Base-by-base conservation (phyloP, 768 basidiomycete genomes). In the Ramaria rubella region DNA sequence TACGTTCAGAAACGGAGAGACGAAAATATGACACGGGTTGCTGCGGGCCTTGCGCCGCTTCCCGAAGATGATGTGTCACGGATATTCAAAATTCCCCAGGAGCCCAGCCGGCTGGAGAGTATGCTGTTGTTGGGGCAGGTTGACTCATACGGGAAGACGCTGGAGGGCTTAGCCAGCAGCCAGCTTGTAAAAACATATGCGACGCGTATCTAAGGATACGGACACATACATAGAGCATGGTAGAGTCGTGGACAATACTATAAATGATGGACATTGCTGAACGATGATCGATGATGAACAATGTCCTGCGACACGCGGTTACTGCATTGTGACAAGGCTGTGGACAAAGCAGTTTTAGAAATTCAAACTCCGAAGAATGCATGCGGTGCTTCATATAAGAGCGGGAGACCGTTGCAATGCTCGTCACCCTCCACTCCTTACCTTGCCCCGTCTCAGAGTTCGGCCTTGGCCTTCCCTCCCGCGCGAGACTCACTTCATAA, bases 51-150 rank as follows among this genome's bases (percentile, higher is more conserved):
- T 50, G 81, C 81, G 24, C 90, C 94, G 60, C 75, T 94, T 27
- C 93, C 94, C 1, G 87, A 92, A 69, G 89, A 95, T 67, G 87
- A 92, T 64, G 81, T 91, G 31, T 77, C 81, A 64, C 78, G 92
- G 60, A 66, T 93, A 67, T 93, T 92, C 77, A 92, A 87, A 73
- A 88, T 93, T 34, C 89, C 92, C 6, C 74, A 82, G 21, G 94
- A 95, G 66, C 94, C 94, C 23, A 92, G 83, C 68, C 81, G 93
- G 58, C 70, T 96, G 61, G 93, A 95, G 64, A 86, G 90, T 69
- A 76, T 92, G 82, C 69, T 94, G 68, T 63, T 94, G 57, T 74
- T 94, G 38, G 94, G 92, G 12, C 90, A 91, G 73, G 81, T 94
- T 60, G 93, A 95, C 70, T 88, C 81, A 7, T 84, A 89, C 62